These are phyloP conservation scores for Arthrinium puccinioides DNA, from an alignment of 2,329 filamentous ascomycete species.

Conservation along the genomic window DNA sequence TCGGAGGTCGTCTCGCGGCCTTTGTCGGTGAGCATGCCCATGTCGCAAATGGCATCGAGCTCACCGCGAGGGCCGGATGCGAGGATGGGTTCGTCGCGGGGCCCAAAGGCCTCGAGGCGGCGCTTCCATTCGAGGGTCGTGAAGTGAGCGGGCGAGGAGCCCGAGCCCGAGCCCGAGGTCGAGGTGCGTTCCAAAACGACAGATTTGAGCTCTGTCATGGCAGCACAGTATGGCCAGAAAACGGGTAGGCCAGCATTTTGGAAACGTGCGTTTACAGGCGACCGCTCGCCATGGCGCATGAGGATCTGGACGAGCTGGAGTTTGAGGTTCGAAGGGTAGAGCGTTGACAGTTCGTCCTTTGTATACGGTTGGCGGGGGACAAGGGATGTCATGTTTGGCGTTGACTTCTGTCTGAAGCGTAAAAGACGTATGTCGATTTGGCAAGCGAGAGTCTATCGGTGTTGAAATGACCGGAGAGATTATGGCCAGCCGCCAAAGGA, in stretches of 20 bases:
- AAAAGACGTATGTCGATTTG: too few relatives aligned
- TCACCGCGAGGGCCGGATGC: conserved; percentile 61
- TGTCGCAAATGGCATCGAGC: conserved; percentile 75
- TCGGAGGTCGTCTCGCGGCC: conserved; percentile 65
- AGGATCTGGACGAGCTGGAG: conserved; percentile 87
- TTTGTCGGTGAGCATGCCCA: conserved; percentile 68
- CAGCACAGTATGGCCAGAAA: conserved; percentile 87
- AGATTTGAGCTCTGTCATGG: conserved; percentile 60
- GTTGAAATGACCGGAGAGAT: too few relatives aligned
- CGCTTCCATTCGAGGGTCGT: conserved; percentile 55
- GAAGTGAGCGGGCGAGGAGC: conserved; percentile 22
- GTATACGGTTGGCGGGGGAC: conserved; percentile 70
- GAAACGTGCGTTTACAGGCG: conserved; percentile 82
- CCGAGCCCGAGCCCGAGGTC: conserved; percentile 4
- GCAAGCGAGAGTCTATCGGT: too few relatives aligned
- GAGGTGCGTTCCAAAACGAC: conserved; percentile 40
- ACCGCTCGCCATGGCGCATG: conserved; percentile 73
- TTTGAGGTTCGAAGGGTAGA: conserved; percentile 76
- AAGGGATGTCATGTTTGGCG: conserved; percentile 65
- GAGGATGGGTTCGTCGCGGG: conserved; percentile 60
- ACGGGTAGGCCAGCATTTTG: conserved; percentile 62
- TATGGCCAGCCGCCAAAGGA: too few relatives aligned
- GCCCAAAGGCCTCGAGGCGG: conserved; percentile 75
- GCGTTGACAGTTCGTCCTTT: conserved; percentile 66
- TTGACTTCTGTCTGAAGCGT: too few relatives aligned